These are phyloP conservation scores for Fusarium staphyleae DNA, from an alignment of 2,329 filamentous ascomycete species.

Conservation along the genomic window DNA sequence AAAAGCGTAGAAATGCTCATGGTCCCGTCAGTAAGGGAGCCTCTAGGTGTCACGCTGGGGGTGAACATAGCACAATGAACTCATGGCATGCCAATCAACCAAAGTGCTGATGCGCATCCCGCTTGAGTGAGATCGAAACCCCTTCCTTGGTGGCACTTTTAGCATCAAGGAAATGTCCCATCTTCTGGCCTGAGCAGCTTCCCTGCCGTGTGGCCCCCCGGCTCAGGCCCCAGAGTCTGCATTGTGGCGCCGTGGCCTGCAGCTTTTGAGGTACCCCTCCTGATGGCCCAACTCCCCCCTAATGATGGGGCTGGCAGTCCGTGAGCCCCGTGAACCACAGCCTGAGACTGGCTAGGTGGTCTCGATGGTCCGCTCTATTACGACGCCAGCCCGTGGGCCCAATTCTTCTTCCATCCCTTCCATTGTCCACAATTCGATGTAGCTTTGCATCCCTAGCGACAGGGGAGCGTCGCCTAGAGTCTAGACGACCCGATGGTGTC, in stretches of 20 bases:
- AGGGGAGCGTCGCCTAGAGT: constrained; percentile 35
- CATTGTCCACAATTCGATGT: constrained; percentile 32
- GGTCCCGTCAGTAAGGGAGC: constrained; percentile 24
- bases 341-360: constrained; percentile 25
- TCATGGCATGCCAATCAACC: constrained; percentile 38
- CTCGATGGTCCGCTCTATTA: constrained; percentile 16
- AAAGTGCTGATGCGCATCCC: constrained; percentile 40
- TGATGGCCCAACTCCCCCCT: neutral
- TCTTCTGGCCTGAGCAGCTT: constrained; percentile 26
- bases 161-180: constrained; percentile 40
- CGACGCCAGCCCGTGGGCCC: constrained; percentile 37
- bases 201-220: constrained; percentile 21
- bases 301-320: neutral
- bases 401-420: constrained; percentile 45
- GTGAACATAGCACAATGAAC: constrained; percentile 19
- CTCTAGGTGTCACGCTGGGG: constrained; percentile 19
- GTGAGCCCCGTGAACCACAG: constrained; percentile 4
- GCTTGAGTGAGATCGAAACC: constrained; percentile 41
- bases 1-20: neutral
- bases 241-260: constrained; percentile 22
- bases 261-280: constrained; percentile 14
- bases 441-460: constrained; percentile 38
- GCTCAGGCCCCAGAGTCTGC: constrained; percentile 20
- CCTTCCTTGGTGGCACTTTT: constrained; percentile 39
- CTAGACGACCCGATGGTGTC: constrained; percentile 34